These are phyloP conservation scores for Grosmannia huntii DNA, from an alignment of 2,329 filamentous ascomycete species.

Conservation along the genomic window DNA sequence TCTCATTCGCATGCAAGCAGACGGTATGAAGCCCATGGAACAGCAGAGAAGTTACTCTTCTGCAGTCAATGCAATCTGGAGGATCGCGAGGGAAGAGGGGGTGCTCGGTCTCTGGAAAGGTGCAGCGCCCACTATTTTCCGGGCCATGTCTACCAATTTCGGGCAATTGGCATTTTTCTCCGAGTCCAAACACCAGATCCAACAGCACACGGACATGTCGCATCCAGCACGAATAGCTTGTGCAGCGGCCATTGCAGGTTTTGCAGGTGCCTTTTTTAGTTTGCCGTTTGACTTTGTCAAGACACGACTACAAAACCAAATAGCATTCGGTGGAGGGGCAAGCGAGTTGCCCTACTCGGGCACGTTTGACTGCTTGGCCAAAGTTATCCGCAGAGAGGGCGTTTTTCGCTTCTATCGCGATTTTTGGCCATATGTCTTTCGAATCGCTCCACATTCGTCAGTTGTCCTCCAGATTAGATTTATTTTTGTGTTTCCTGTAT, in stretches of 20 bases:
- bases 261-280: conserved; percentile 92
- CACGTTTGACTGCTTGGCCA: conserved; percentile 79
- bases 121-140: conserved; percentile 75
- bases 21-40: conserved; percentile 78
- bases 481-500: background rate
- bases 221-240: conserved; percentile 61
- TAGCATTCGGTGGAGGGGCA: conserved; percentile 45
- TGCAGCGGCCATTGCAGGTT: conserved; percentile 81
- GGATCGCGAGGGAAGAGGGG: conserved; percentile 73
- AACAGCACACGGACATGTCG: conserved; percentile 53
- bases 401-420: conserved; percentile 86
- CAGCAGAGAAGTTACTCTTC: conserved; percentile 87
- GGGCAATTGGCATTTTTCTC: conserved; percentile 95
- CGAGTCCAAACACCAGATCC: conserved; percentile 82
- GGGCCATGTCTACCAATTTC: conserved; percentile 96
- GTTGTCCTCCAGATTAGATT: conserved; percentile 25
- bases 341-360: conserved; percentile 76
- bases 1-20: conserved; percentile 94
- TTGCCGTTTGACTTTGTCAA: conserved; percentile 98
- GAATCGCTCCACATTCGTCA: conserved; percentile 94
- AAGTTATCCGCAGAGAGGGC: conserved; percentile 80
- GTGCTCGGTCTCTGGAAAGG: conserved; percentile 78
- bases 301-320: conserved; percentile 88
- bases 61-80: conserved; percentile 70
- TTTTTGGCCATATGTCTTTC: conserved; percentile 89